Base-by-base conservation (phyloP, 2,329 filamentous ascomycete genomes). In the Mycosphaerella sp. region DNA sequence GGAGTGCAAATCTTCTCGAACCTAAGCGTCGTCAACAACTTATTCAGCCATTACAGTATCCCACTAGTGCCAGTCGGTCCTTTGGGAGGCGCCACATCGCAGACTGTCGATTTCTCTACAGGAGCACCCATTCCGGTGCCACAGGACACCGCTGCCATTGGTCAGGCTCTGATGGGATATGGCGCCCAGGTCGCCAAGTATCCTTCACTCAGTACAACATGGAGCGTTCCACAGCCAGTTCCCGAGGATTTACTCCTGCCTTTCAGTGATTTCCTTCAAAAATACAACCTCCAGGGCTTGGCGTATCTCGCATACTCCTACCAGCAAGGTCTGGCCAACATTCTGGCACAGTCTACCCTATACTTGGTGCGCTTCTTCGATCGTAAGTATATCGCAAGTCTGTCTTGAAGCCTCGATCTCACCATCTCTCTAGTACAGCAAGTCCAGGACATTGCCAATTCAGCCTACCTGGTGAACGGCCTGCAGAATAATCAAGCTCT, bases 181-280 rank as follows among this genome's bases (percentile, higher is more conserved):
- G 53, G 46, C 0, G 59, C 48, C 6, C 57, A 68, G 36, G 49
- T 70, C 1, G 49, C 55, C 41, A 61, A 67, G 41, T 71, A 69
- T 52, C 61, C 67, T 0, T 10, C 42, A 2, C 16, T 45, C 32
- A 37, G 21, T 14, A 25, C 8, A 4, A 36, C 6, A 2, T 45
- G 42, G 42, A 30, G 75, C 17, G 63, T 76, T 0, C 71, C 74
- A 0, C 57, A 65, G 12, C 66, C 68, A 6, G 69, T 77, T 0
- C 74, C 75, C 0, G 66, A 70, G 27, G 75, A 77, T 37, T 63
- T 80, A 1, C 59, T 74, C 16, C 60, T 77, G 3, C 69, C 74
- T 2, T 79, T 75, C 50, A 69, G 72, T 14, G 67, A 75, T 3
- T 78, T 78, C 49, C 65, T 74, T 10, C 60, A 66, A 30, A 78